Evolutionary conservation across 208 protist genomes (phyloP), one percentile per base, ranked within the genome.

Genomic region (Leishmania turanica): DNA sequence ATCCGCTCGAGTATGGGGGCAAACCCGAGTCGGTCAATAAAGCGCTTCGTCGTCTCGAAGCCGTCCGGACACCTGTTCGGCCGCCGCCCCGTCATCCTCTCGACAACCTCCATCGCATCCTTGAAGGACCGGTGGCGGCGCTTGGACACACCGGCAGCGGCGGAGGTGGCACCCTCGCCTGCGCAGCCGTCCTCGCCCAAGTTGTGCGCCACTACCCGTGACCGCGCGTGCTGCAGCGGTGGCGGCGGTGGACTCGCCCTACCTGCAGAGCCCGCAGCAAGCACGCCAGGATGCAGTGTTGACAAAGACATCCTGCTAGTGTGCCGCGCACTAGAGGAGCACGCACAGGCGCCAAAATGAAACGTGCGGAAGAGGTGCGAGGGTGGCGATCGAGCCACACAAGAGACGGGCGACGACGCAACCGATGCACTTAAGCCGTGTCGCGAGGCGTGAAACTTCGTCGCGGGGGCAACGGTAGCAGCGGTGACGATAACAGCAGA

Each of bases 11-110:
- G 91, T 77, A 98, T 90, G 11, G 91, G 89, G 79, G 95, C 75
- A 97, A 99, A 91, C 95, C 96, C 89, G 86, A 99, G 89, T 76
- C 90, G 87, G 60, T 94, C 89, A 40, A 96, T 47, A 9, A 92
- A 84, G 53, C 90, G 80, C 74, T 88, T 79, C 19, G 88, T 96
- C 24, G 94, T 90, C 85, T 99, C 95, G 56, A 96, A 90, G 90
- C 98, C 99, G 89, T 99, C 88, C 15, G 82, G 80, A 75, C 81
- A 86, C 47, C 82, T 87, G 40, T 89, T 85, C 2, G 84, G 84
- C 54, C 83, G 85, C 9, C 85, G 83, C 42, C 60, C 75, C 27
- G 88, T 91, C 85, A 93, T 91, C 64, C 80, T 84, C 37, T 92
- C 72, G 31, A 97, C 76, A 45, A 88, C 83, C 72, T 75, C 74